Base-by-base conservation (phyloP, 306 rosid species). In the Pyrus communis region DNA sequence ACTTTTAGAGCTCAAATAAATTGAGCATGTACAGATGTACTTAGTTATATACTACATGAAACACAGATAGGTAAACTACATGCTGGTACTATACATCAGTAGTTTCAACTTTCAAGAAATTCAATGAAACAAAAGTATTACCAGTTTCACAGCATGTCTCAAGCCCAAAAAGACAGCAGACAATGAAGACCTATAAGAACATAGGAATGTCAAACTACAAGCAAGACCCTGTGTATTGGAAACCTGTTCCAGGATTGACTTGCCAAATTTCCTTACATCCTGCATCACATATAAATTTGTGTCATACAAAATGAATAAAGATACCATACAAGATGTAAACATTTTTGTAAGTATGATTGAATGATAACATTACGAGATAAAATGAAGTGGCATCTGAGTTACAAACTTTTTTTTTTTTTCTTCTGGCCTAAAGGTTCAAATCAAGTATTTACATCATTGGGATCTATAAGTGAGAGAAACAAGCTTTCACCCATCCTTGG, bases 81-180 rank as follows among this genome's bases (percentile, higher is more conserved):
- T 54, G 12, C 42, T 19, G 49, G 23, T 69, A 22, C 77, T 75
- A 79, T 75, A 69, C 4, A 62, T 25, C 77, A 75, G 54, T 74
- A 64, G 75, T 64, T 71, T 69, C 58, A 80, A 77, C 17, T 38
- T 49, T 43, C 69, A 38, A 19, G 71, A 22, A 52, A 10, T 58
- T 46, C 4, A 17, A n/a, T 22, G 57, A 78, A 77, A 75, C 42
- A 23, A 51, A 40, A 69, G 55, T 67, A 55, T 84, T 90, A 94
- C 98, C 98, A 94, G 82, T 86, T 84, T 90, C 87, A 85, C 88
- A 72, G 97, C 97, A 92, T 94, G 98, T 79, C 81, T 88, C 72
- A 94, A 84, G 75, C 98, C 98, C 79, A 88, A 75, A 71, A 89
- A 75, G 69, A 83, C 77, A 78, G 98, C 87, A 68, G 82, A 76